phyloP scores from a whole-genome alignment of 441 rosid genomes.

The Eutrema salsugineum region DNA sequence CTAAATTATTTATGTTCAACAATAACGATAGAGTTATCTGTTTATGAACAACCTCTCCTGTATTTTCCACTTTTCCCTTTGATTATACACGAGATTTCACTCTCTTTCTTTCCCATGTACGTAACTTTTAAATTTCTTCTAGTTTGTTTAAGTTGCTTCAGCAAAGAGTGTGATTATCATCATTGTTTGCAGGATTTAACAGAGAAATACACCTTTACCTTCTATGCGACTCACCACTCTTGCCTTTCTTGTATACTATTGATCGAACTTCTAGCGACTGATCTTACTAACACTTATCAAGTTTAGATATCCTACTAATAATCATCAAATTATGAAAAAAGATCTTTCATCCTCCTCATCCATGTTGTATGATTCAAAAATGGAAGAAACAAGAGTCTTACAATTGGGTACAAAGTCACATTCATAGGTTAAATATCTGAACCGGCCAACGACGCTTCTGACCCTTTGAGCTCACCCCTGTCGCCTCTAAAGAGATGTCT shows the following conservation, averaged over 20 bases:
- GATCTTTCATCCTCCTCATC: not conserved
- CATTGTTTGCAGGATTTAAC: too few relatives aligned
- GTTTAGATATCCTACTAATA: not conserved
- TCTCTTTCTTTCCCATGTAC: too few relatives aligned
- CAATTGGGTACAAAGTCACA: slow-evolving; percentile 14
- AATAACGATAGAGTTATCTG: too few relatives aligned
- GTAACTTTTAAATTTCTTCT: too few relatives aligned
- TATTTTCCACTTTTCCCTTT: too few relatives aligned
- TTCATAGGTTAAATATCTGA: slow-evolving; percentile 65
- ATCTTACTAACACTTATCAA: not conserved
- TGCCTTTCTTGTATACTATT: not conserved
- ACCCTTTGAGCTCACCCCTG: slow-evolving; percentile 49
- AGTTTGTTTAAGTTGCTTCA: not conserved
- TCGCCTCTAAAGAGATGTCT: slow-evolving; percentile 75
- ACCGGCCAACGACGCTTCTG: slow-evolving; percentile 59
- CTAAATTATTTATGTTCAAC: too few relatives aligned
- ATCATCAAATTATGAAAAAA: not conserved
- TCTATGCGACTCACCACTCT: too few relatives aligned
- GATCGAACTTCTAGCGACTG: not conserved
- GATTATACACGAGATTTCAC: too few relatives aligned
- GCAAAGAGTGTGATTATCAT: not conserved
- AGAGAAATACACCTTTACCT: too few relatives aligned
- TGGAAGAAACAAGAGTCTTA: not conserved
- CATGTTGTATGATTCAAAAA: not conserved
- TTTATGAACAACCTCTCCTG: too few relatives aligned